Conservation (phyloP, 2,329 filamentous ascomycete genomes). For the Exutisphaerella laricina region DNA sequence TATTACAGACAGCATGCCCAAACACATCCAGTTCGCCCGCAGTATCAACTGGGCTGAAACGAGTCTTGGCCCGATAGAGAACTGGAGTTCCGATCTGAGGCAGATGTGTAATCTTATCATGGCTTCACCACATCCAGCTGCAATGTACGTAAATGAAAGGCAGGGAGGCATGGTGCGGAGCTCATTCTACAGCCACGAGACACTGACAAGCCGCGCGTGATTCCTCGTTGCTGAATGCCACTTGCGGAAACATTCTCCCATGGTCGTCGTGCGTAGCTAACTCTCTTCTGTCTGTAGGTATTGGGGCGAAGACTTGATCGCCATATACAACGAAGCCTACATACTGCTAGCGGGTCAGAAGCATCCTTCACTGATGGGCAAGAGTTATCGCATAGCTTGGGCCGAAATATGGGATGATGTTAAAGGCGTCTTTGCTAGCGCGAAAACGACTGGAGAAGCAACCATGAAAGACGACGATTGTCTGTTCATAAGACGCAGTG, state of each 20-base stretch:
- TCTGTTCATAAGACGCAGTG: conserved; percentile 64
- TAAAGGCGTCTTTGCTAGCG: conserved; percentile 61
- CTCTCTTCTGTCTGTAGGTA: neutral
- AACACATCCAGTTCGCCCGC: conserved; percentile 67
- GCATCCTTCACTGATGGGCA: conserved; percentile 70
- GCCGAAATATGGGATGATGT: conserved; percentile 68
- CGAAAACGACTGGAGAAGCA: conserved; percentile 65
- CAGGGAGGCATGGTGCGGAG: neutral
- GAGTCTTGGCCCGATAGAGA: conserved; percentile 66
- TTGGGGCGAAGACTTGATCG: conserved; percentile 48
- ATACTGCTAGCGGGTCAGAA: conserved; percentile 67
- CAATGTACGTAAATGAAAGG: conserved; percentile 24
- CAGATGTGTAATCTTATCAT: conserved; percentile 78
- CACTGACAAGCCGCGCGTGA: no score
- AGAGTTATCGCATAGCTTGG: conserved; percentile 49
- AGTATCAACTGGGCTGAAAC: conserved; percentile 69
- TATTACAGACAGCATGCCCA: conserved; percentile 56
- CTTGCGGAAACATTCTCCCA: no score
- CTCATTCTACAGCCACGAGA: no score
- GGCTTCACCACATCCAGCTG: conserved; percentile 59
- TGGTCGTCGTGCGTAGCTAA: conserved; percentile 40
- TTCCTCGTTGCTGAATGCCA: no score
- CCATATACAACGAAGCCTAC: conserved; percentile 69
- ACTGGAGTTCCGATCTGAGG: conserved; percentile 65
- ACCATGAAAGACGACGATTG: conserved; percentile 81